These are phyloP conservation scores for Fraxinus latifolia DNA, from an alignment of 305 asterid species.

Conservation along the genomic window DNA sequence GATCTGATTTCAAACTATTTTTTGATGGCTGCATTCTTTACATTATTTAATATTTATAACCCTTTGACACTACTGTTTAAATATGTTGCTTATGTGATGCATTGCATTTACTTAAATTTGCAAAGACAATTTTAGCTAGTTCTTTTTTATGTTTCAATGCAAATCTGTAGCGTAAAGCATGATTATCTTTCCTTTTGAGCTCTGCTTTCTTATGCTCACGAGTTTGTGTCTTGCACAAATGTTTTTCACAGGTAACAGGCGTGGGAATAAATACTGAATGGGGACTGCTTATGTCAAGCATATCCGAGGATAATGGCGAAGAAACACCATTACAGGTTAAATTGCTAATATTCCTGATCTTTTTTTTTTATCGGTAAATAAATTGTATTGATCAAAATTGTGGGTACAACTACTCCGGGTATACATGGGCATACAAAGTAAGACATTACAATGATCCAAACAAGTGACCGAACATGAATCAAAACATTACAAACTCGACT, in stretches of 20 bases:
- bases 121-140: not conserved
- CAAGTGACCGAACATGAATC: not conserved
- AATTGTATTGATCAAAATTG: not conserved
- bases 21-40: not conserved
- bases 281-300: conserved; percentile 98
- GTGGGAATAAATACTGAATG: conserved; percentile 96
- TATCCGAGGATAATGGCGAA: conserved; percentile 96
- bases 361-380: not conserved
- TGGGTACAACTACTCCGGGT: not conserved
- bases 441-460: not conserved
- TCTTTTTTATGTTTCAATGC: not conserved
- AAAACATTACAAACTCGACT: not conserved
- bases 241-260: conserved; percentile 58
- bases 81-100: not conserved
- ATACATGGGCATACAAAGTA: not conserved
- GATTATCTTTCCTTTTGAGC: not conserved
- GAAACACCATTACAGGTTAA: conserved; percentile 96
- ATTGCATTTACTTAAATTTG: not conserved
- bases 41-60: not conserved
- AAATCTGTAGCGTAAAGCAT: not conserved
- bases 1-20: not conserved
- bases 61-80: not conserved
- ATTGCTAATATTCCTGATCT: conserved; percentile 12
- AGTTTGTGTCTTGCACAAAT: conserved; percentile 6
- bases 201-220: not conserved